These are phyloP conservation scores for Arbutus unedo DNA, from an alignment of 148 eudicot genomes.

Conservation along the genomic window DNA sequence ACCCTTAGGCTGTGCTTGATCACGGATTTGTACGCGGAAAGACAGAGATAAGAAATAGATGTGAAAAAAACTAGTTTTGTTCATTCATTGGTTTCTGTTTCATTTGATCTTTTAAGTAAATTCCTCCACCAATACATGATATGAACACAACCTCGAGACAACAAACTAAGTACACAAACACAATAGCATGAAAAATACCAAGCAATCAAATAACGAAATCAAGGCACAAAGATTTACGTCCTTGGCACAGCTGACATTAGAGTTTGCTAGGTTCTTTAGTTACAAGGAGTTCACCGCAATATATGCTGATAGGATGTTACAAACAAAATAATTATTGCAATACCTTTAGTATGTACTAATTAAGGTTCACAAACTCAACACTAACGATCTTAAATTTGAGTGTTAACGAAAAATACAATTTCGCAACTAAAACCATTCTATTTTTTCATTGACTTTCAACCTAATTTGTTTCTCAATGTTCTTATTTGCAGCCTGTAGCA, in stretches of 20 bases:
- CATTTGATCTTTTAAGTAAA: neutral
- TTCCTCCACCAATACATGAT: neutral
- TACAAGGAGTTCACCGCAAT: neutral
- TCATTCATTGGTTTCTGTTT: neutral
- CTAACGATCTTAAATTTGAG: neutral
- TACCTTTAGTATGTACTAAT: neutral
- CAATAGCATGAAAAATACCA: neutral
- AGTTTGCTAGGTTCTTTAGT: neutral
- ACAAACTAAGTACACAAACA: neutral
- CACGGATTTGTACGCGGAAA: neutral
- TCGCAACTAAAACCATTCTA: neutral
- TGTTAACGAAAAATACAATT: neutral
- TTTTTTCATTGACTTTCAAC: neutral
- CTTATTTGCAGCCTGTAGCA: conserved; percentile 70
- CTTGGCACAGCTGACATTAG: neutral
- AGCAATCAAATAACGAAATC: neutral
- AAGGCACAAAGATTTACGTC: neutral
- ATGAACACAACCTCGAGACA: too few species aligned
- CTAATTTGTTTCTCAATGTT: conserved; percentile 7
- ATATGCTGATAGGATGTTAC: neutral
- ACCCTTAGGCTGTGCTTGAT: neutral
- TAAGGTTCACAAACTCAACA: neutral
- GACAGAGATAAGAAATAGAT: too few species aligned
- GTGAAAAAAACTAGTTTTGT: neutral
- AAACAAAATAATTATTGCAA: neutral